Percentiles rank a stretch among this genome's conserved stretches.
phyloP scores from a whole-genome alignment of 331 rosid species.

The Rhamnella rubrinervis region DNA sequence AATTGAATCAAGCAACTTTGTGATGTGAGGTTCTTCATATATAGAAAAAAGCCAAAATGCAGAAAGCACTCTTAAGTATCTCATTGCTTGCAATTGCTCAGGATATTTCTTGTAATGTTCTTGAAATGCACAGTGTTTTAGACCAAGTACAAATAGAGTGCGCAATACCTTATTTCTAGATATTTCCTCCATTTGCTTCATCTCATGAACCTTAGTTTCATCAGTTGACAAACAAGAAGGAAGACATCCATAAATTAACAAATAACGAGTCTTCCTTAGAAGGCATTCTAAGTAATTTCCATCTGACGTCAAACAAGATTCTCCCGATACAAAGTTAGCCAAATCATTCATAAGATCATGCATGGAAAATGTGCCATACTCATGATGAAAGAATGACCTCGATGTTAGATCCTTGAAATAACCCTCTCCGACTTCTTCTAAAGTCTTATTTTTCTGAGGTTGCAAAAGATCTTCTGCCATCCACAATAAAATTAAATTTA shows the following conservation, averaged over 20 bases:
- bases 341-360: slow-evolving; percentile 30
- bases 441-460: slow-evolving; percentile 2
- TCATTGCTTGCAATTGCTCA: background rate
- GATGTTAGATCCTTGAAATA: slow-evolving; percentile 17
- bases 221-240: too few relatives aligned
- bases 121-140: too few relatives aligned
- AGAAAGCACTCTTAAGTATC: slow-evolving; percentile 2
- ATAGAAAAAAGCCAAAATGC: background rate
- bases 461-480: slow-evolving; percentile 20
- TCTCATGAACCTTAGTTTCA: background rate
- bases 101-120: too few relatives aligned
- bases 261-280: slow-evolving; percentile 24
- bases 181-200: slow-evolving; percentile 1
- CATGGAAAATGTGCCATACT: background rate
- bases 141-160: background rate
- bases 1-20: background rate
- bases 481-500: background rate
- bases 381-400: slow-evolving; percentile 24
- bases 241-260: slow-evolving; percentile 6
- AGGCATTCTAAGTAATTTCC: background rate
- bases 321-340: slow-evolving; percentile 19
- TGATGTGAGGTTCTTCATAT: background rate
- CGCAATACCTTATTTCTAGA: slow-evolving; percentile 8
- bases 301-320: slow-evolving; percentile 14
- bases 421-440: slow-evolving; percentile 31